Evolutionary conservation across 306 rosid species (phyloP).

Genomic region (Trichosanthes truncata): DNA sequence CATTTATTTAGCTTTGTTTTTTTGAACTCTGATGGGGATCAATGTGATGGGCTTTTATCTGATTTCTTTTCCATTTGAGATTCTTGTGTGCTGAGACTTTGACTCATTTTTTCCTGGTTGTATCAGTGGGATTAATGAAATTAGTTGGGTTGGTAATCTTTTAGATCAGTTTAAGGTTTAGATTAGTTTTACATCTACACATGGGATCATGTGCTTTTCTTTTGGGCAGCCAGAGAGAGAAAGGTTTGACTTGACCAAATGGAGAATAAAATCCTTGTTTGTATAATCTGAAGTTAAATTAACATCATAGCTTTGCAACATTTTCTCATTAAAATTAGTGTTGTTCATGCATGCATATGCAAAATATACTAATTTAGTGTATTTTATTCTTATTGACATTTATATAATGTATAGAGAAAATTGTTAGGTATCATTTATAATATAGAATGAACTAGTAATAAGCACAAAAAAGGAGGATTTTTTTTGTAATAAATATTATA

Average conservation of each 20-base stretch:
- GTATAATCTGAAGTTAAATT: constrained; percentile 4
- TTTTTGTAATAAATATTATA: not conserved
- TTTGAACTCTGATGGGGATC: not conserved
- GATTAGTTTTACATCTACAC: constrained; percentile 4
- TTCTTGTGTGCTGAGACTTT: not conserved
- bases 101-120: not conserved
- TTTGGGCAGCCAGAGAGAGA: constrained; percentile 6
- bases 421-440: not conserved
- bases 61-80: not conserved
- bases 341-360: constrained; percentile 12
- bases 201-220: constrained; percentile 12
- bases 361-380: not conserved
- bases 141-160: not conserved
- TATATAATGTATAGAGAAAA: not conserved
- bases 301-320: constrained; percentile 1
- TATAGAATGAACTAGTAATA: not conserved
- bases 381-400: not conserved
- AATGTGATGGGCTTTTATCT: not conserved
- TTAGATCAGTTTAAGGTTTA: constrained; percentile 5
- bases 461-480: not conserved
- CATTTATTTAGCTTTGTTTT: not conserved
- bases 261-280: constrained; percentile 5
- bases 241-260: constrained; percentile 9
- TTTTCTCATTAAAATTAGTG: constrained; percentile 1
- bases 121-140: not conserved